Evolutionary conservation across 2,329 filamentous ascomycete genomes (phyloP).

Genomic region (Aureobasidium zeae): DNA sequence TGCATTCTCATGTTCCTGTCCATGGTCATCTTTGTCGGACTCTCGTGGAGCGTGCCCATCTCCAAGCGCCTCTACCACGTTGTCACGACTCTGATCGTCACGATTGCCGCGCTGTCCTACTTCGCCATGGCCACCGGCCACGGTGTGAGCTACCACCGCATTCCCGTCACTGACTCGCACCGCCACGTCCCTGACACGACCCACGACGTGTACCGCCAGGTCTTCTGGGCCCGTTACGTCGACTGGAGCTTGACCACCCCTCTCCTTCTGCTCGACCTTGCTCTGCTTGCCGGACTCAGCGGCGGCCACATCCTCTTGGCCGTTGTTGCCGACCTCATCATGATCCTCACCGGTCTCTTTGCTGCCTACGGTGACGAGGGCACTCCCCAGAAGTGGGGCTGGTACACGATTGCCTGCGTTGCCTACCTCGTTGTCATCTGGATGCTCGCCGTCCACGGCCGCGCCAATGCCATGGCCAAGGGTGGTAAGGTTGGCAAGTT

Average conservation of each 20-base stretch:
- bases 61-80: constrained; percentile 72
- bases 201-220: constrained; percentile 55
- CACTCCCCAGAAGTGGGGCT: constrained; percentile 62
- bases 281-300: constrained; percentile 61
- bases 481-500: constrained; percentile 55
- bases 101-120: constrained; percentile 68
- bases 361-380: constrained; percentile 52
- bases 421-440: constrained; percentile 63
- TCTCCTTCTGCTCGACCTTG: constrained; percentile 62
- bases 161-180: constrained; percentile 46
- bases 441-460: constrained; percentile 59
- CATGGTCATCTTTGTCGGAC: constrained; percentile 57
- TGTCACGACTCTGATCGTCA: constrained; percentile 63
- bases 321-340: constrained; percentile 59
- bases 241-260: constrained; percentile 74
- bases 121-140: constrained; percentile 74
- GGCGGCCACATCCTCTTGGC: constrained; percentile 63
- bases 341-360: constrained; percentile 63
- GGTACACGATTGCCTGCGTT: constrained; percentile 62
- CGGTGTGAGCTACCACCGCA: constrained; percentile 53
- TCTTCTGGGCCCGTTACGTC: constrained; percentile 74
- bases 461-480: constrained; percentile 51
- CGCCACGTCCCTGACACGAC: constrained; percentile 59
- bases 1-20: constrained; percentile 67
- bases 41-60: constrained; percentile 62